A percentile compares a stretch with the other conserved stretches of the same genome.
Conservation (phyloP, 192 early-diverging fungal genomes). For the Glomus cerebriforme region DNA sequence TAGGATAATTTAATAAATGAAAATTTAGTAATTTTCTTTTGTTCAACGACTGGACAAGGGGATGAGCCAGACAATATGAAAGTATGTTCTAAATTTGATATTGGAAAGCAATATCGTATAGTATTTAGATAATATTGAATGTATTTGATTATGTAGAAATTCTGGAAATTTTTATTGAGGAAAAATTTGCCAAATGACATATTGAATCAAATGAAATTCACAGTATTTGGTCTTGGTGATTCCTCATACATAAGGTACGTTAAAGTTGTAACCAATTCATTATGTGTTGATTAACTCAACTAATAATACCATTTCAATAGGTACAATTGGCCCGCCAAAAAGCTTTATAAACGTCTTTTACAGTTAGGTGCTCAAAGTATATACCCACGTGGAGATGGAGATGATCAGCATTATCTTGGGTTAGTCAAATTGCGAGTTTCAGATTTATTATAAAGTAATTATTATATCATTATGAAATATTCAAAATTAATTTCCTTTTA, state of each 20-base stretch:
- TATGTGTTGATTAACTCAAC: not conserved
- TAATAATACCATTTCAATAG: constrained; percentile 36
- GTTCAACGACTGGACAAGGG: constrained; percentile 94
- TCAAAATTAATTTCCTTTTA: not conserved
- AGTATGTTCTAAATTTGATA: constrained; percentile 37
- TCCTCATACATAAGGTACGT: constrained; percentile 85
- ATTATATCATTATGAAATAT: not conserved
- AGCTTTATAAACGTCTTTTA: constrained; percentile 79
- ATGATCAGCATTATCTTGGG: constrained; percentile 96
- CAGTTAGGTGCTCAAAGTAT: constrained; percentile 83
- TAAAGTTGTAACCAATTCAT: not conserved
- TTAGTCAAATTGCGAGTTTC: constrained; percentile 29
- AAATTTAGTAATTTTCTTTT: constrained; percentile 76
- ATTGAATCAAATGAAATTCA: constrained; percentile 68
- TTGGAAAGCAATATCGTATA: not conserved
- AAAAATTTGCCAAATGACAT: constrained; percentile 72
- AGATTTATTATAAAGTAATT: not conserved
- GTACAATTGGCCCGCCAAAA: constrained; percentile 94
- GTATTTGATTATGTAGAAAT: constrained; percentile 44
- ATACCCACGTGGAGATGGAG: constrained; percentile 78
- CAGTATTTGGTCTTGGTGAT: constrained; percentile 95
- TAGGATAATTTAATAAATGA: constrained; percentile 63
- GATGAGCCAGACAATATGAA: constrained; percentile 91
- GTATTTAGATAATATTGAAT: constrained; percentile 14
- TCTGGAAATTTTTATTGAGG: constrained; percentile 90